These are phyloP conservation scores for Eucalyptus camaldulensis DNA, from an alignment of 345 rosid genomes.

Conservation along the genomic window DNA sequence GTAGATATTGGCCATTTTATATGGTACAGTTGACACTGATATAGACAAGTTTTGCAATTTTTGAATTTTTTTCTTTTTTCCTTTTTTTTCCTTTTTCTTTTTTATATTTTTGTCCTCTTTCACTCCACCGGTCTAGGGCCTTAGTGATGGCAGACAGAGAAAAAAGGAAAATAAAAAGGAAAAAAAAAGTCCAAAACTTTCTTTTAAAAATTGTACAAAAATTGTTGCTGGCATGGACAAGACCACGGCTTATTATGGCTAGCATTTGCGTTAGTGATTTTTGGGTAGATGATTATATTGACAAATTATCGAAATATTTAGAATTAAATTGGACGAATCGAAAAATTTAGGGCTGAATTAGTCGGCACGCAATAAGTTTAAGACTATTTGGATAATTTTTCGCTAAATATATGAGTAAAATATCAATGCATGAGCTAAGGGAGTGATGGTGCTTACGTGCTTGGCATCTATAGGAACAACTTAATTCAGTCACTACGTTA, in stretches of 20 bases:
- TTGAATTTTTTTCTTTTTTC: background rate
- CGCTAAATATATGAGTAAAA: rapidly evolving
- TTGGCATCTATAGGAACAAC: background rate
- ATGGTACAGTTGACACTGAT: rapidly evolving
- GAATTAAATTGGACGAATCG: rapidly evolving
- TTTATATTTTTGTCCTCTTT: background rate
- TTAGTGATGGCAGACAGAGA: rapidly evolving
- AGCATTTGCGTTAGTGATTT: rapidly evolving
- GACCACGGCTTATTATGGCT: rapidly evolving
- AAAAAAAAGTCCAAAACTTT: background rate
- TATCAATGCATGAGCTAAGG: background rate
- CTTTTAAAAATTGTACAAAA: background rate
- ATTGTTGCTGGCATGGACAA: rapidly evolving
- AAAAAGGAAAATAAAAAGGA: background rate
- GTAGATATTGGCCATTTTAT: rapidly evolving
- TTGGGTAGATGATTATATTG: background rate
- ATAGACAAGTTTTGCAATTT: too few species aligned
- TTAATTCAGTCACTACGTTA: background rate
- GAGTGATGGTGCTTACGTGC: background rate
- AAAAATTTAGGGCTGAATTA: background rate
- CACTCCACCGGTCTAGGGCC: rapidly evolving
- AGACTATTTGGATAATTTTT: background rate
- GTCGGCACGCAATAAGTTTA: rapidly evolving
- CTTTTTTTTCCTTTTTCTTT: rapidly evolving
- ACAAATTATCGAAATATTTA: rapidly evolving